Conservation (phyloP, 2,329 filamentous ascomycete genomes). For the Fusarium torreyae region DNA sequence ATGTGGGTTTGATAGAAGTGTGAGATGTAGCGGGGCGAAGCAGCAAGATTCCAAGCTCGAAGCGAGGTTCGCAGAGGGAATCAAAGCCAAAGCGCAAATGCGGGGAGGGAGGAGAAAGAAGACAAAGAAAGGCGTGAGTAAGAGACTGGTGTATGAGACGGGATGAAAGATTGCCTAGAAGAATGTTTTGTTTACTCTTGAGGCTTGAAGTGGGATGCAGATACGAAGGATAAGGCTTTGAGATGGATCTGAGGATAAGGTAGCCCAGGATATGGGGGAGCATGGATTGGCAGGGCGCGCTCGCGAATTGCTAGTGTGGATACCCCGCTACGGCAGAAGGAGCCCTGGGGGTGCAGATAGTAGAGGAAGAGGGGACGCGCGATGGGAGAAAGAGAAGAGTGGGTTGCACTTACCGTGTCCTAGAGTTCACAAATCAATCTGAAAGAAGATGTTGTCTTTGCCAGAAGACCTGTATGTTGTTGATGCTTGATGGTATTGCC, state of each 20-base stretch:
- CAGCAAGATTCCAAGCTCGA: conserved; percentile 38
- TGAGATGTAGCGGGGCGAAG: conserved; percentile 42
- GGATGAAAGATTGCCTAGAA: conserved; percentile 29
- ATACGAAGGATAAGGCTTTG: conserved; percentile 44
- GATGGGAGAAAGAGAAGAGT: neutral
- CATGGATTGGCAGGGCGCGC: conserved; percentile 54
- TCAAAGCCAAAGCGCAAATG: conserved; percentile 30
- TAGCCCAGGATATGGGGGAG: conserved; percentile 44
- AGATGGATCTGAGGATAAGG: conserved; percentile 44
- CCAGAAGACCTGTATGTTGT: neutral
- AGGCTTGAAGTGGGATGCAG: conserved; percentile 42
- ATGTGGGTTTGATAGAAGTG: conserved; percentile 63
- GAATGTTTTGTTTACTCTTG: conserved; percentile 36
- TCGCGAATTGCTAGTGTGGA: conserved; percentile 56
- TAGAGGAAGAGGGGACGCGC: conserved; percentile 22
- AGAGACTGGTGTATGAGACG: conserved; percentile 25
- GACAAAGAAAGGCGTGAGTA: conserved; percentile 30
- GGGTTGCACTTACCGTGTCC: conserved; percentile 3
- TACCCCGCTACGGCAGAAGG: conserved; percentile 49
- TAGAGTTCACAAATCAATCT: neutral
- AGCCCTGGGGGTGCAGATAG: conserved; percentile 43
- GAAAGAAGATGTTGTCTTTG: neutral
- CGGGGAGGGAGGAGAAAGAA: neutral
- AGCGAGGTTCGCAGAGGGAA: conserved; percentile 26
- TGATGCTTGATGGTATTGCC: neutral